Conservation (phyloP, 1,284 basidiomycete genomes). For the Tranzscheliella williamsii region DNA sequence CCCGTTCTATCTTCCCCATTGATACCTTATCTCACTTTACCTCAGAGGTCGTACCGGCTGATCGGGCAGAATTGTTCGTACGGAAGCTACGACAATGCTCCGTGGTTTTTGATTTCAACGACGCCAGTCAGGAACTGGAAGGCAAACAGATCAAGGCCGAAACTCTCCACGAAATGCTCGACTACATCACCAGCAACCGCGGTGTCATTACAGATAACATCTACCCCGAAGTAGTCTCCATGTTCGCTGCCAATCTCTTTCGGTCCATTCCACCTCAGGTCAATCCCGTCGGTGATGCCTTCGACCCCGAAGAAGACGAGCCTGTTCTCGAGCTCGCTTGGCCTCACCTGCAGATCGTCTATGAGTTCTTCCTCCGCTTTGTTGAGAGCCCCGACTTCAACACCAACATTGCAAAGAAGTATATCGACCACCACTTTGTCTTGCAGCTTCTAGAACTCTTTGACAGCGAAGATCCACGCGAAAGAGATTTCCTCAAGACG, state of each 20-base stretch:
- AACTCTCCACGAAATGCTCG: slow-evolving; percentile 96
- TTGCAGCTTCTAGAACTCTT: slow-evolving; percentile 93
- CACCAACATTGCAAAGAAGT: slow-evolving; percentile 94
- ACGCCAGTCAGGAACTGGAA: slow-evolving; percentile 89
- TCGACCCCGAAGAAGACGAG: slow-evolving; percentile 99
- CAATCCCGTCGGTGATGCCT: slow-evolving; percentile 95
- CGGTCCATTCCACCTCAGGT: slow-evolving; percentile 99
- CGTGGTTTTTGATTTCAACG: slow-evolving; percentile 98
- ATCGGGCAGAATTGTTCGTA: slow-evolving; percentile 88
- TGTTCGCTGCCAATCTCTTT: slow-evolving; percentile 90
- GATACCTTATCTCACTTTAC: neutral
- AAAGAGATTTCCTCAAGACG: slow-evolving; percentile 99
- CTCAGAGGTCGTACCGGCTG: slow-evolving; percentile 83
- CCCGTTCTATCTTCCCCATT: too few relatives aligned
- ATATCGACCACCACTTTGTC: slow-evolving; percentile 95
- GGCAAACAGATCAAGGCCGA: slow-evolving; percentile 99
- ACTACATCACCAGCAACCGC: slow-evolving; percentile 95
- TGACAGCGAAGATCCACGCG: slow-evolving; percentile 97
- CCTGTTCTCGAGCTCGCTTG: slow-evolving; percentile 98
- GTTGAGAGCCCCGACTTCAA: slow-evolving; percentile 98
- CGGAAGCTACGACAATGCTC: slow-evolving; percentile 94
- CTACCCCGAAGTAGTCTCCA: slow-evolving; percentile 98
- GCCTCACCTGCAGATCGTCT: slow-evolving; percentile 99
- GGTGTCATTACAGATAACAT: slow-evolving; percentile 94
- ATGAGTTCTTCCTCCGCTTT: slow-evolving; percentile 99